Evolutionary conservation across 352 stramenopile species (phyloP).

Genomic region (Phytophthora vignae): DNA sequence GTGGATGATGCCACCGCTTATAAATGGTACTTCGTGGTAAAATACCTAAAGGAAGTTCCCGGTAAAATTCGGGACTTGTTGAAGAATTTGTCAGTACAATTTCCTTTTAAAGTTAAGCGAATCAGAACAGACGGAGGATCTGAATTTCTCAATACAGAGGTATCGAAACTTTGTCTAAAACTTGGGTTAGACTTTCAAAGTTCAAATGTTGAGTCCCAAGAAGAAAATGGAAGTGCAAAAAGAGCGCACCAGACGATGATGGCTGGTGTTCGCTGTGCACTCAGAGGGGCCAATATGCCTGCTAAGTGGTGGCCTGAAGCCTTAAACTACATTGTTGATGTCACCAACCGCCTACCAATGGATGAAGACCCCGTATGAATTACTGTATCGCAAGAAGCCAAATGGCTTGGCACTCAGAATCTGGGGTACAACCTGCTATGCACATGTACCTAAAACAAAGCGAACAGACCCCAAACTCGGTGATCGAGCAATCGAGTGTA

Average conservation of each 20-base stretch:
- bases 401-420: not conserved
- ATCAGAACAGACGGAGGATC: too few relatives aligned
- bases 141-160: not conserved
- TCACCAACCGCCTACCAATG: not conserved
- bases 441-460: not conserved
- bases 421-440: not conserved
- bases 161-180: not conserved
- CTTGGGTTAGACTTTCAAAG: not conserved
- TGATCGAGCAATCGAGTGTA: not conserved
- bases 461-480: not conserved
- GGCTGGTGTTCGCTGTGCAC: not conserved
- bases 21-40: too few relatives aligned
- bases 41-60: too few relatives aligned
- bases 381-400: not conserved
- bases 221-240: not conserved
- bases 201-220: not conserved
- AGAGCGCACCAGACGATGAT: not conserved
- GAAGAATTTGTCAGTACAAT: too few relatives aligned
- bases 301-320: not conserved
- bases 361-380: not conserved
- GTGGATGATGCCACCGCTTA: too few relatives aligned
- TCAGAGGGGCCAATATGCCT: not conserved
- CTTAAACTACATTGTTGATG: not conserved
- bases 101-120: not conserved
- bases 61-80: too few relatives aligned